These are phyloP conservation scores for Dipteronia dyeriana DNA, from an alignment of 345 rosid genomes.

Conservation along the genomic window DNA sequence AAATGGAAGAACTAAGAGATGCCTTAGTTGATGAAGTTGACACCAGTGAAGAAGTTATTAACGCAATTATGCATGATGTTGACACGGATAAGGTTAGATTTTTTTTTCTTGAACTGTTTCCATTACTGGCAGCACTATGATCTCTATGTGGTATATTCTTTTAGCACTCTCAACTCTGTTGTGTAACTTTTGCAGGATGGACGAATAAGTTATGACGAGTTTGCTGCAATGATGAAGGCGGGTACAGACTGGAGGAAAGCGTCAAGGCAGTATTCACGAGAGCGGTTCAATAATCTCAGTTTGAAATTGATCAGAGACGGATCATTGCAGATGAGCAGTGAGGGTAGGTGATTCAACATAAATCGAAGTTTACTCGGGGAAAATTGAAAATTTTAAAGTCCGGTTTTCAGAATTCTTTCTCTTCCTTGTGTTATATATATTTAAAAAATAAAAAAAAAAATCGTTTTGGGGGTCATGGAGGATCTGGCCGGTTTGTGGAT, in stretches of 20 bases:
- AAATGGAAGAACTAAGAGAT: slow-evolving; percentile 78
- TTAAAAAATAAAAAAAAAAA: too few species aligned
- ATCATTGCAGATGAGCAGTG: slow-evolving; percentile 51
- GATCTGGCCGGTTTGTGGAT: slow-evolving; percentile 14
- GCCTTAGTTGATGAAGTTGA: slow-evolving; percentile 78
- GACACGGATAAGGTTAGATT: slow-evolving; percentile 85
- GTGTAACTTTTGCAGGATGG: slow-evolving; percentile 62
- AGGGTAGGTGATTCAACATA: slow-evolving; percentile 29
- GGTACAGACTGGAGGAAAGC: slow-evolving; percentile 99
- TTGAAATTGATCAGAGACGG: slow-evolving; percentile 78
- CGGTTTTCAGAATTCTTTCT: slow-evolving; percentile 14
- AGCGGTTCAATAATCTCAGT: slow-evolving; percentile 87
- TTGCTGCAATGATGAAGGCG: slow-evolving; percentile 89
- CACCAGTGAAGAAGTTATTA: slow-evolving; percentile 72
- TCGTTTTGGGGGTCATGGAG: slow-evolving; percentile 20
- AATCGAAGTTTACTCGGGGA: slow-evolving; percentile 8
- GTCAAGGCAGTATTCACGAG: slow-evolving; percentile 90
- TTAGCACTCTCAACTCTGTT: not conserved
- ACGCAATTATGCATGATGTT: slow-evolving; percentile 88
- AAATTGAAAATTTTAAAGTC: not conserved
- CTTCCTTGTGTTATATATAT: not conserved
- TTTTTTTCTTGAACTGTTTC: not conserved
- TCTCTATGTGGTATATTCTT: not conserved
- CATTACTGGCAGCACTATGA: not conserved
- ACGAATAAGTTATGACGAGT: slow-evolving; percentile 84